Evolutionary conservation across 805 yeast genomes (phyloP), one percentile per base, ranked within the genome.

Genomic region (Metschnikowia arizonensis): DNA sequence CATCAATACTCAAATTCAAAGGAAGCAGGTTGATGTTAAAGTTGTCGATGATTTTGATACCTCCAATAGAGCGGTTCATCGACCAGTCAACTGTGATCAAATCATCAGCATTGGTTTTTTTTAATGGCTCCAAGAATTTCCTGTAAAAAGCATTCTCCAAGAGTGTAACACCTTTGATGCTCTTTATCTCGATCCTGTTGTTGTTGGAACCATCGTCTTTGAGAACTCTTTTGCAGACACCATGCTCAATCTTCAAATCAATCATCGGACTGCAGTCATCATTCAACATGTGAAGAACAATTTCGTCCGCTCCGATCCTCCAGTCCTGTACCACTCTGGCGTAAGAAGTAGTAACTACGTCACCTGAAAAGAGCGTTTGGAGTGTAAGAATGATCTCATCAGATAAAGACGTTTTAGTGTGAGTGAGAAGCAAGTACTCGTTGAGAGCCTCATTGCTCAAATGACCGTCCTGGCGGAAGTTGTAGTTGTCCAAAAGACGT

Each of bases 391-490:
- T 64, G 1, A 71, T 59, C 33, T 70, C 74, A 11, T 61, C 59
- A 24, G 51, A 42, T 11, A 72, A 56, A 45, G 56, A 69, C 53
- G 50, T 72, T 66, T 50, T 54, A 33, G 65, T 65, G 14, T 53
- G 35, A 45, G 60, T 47, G 62, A 73, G 62, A 32, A 66, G 56
- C n/a, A 68, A 58, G 47, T 72, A 61, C 43, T 78, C 76, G 41
- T 69, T 69, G 42, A 68, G 61, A 11, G 72, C 74, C 31, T 72
- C 75, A 48, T 80, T 82, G 44, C 74, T 74, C 33, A 82, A 60
- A 3, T 74, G 58, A 3, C 64, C 65, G 49, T 42, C 36, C 19
- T 77, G 75, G 40, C 81, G 72, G 52, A 76, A 76, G 15, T 66
- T 63, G 50, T 77, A 72, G 55, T 78, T 79, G 15, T 68, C 64